phyloP scores from a whole-genome alignment of 495 filamentous ascomycete species.

The Zalerion maritima region DNA sequence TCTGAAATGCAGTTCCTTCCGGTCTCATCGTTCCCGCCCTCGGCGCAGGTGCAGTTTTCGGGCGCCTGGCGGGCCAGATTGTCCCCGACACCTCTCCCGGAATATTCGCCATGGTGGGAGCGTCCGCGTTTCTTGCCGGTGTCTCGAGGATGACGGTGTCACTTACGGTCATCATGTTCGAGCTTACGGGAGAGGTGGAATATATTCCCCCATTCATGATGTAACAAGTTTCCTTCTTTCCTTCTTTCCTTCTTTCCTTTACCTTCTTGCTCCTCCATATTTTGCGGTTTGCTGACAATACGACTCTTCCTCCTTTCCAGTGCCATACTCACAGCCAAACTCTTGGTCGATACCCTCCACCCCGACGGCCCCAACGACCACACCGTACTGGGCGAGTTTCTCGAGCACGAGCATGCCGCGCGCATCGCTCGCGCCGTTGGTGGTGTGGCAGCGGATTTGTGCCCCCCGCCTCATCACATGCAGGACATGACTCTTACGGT shows the following conservation, averaged over 20 bases:
- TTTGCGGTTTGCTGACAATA: too few species aligned
- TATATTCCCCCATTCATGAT: conserved; percentile 39
- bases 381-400: conserved; percentile 36
- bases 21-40: conserved; percentile 41
- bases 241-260: too few species aligned
- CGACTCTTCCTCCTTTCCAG: too few species aligned
- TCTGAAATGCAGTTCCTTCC: too few species aligned
- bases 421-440: conserved; percentile 20
- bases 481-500: conserved; percentile 36
- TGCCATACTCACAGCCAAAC: conserved; percentile 39
- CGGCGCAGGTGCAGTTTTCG: conserved; percentile 37
- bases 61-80: conserved; percentile 32
- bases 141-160: conserved; percentile 40
- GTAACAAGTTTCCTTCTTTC: too few species aligned
- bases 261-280: too few species aligned
- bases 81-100: conserved; percentile 32
- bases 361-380: conserved; percentile 37
- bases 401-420: conserved; percentile 32
- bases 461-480: conserved; percentile 36
- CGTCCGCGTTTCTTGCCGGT: conserved; percentile 37
- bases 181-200: conserved; percentile 23
- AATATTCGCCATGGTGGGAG: conserved; percentile 42
- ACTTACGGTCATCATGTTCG: conserved; percentile 42
- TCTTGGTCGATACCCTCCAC: conserved; percentile 33
- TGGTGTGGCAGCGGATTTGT: conserved; percentile 24